Evolutionary conservation across 2,329 filamentous ascomycete species (phyloP).

Genomic region (Clonostachys rhizophaga): DNA sequence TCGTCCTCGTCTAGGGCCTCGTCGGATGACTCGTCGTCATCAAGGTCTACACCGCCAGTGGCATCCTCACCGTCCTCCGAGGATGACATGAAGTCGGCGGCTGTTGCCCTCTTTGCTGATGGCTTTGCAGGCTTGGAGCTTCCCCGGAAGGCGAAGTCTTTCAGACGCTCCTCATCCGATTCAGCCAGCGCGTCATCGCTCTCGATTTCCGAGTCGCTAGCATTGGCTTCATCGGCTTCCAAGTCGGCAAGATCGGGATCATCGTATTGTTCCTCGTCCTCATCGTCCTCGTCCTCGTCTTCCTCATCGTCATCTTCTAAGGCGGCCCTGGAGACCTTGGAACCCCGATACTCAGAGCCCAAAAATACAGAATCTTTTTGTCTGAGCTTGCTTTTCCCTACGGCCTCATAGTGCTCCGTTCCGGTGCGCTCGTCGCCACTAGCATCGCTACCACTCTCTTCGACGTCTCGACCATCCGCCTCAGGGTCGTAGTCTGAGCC

Average conservation of each 20-base stretch:
- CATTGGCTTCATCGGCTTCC: conserved; percentile 40
- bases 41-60: conserved; percentile 21
- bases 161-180: conserved; percentile 80
- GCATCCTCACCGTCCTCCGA: conserved; percentile 29
- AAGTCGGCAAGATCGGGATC: conserved; percentile 53
- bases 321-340: conserved; percentile 66
- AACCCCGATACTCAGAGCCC: conserved; percentile 76
- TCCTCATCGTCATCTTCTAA: conserved; percentile 53
- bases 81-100: conserved; percentile 53
- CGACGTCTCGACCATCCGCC: conserved; percentile 53
- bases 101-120: conserved; percentile 34
- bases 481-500: conserved; percentile 75
- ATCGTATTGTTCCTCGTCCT: conserved; percentile 41
- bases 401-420: conserved; percentile 81
- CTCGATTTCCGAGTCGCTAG: conserved; percentile 57
- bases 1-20: conserved; percentile 28
- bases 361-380: conserved; percentile 65
- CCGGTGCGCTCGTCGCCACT: conserved; percentile 51
- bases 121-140: conserved; percentile 43
- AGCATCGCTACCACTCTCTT: conserved; percentile 44
- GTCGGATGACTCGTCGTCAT: conserved; percentile 17
- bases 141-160: conserved; percentile 62
- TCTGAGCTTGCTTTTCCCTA: conserved; percentile 81
- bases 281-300: conserved; percentile 40
- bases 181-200: conserved; percentile 71